A percentile compares a stretch with the other conserved stretches of the same genome.
Evolutionary conservation across 2,329 filamentous ascomycete genomes (phyloP).

Genomic region (Neonectria coccinea): DNA sequence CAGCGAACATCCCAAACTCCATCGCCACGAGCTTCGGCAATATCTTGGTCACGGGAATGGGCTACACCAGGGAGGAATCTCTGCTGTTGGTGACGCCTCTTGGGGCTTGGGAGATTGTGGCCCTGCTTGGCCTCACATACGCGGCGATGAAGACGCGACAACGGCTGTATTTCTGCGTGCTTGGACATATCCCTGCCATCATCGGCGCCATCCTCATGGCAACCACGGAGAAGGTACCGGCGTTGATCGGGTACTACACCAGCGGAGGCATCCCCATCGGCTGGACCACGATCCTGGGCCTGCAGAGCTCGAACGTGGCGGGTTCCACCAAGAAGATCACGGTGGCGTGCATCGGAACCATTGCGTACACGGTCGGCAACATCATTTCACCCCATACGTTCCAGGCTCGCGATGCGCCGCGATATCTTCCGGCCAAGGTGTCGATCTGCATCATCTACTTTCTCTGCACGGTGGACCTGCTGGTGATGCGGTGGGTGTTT

Average conservation of each 20-base stretch:
- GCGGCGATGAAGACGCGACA: conserved; percentile 32
- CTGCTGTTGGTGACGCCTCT: conserved; percentile 32
- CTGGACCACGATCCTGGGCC: conserved; percentile 38
- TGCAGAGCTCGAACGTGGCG: conserved; percentile 38
- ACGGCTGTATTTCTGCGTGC: conserved; percentile 30
- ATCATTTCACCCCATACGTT: conserved; percentile 41
- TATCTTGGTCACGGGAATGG: conserved; percentile 34
- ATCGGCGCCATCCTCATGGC: conserved; percentile 39
- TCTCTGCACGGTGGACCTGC: conserved; percentile 32
- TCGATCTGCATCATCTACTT: conserved; percentile 41
- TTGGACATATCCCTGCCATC: conserved; percentile 33
- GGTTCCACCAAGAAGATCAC: conserved; percentile 40
- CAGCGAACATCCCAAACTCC: conserved; percentile 37
- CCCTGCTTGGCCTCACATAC: conserved; percentile 30
- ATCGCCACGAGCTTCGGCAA: conserved; percentile 36
- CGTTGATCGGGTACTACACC: conserved; percentile 37
- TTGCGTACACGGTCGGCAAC: conserved; percentile 39
- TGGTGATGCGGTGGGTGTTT: conserved; percentile 37
- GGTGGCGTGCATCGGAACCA: conserved; percentile 38
- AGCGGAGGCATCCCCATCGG: conserved; percentile 38
- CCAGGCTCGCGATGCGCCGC: conserved; percentile 34
- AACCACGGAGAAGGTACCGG: conserved; percentile 38
- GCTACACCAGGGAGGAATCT: conserved; percentile 27
- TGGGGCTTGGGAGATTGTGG: conserved; percentile 35
- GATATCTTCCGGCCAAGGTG: conserved; percentile 37